Conservation (phyloP, 129 eudicot genomes). For the Lactuca sativa region DNA sequence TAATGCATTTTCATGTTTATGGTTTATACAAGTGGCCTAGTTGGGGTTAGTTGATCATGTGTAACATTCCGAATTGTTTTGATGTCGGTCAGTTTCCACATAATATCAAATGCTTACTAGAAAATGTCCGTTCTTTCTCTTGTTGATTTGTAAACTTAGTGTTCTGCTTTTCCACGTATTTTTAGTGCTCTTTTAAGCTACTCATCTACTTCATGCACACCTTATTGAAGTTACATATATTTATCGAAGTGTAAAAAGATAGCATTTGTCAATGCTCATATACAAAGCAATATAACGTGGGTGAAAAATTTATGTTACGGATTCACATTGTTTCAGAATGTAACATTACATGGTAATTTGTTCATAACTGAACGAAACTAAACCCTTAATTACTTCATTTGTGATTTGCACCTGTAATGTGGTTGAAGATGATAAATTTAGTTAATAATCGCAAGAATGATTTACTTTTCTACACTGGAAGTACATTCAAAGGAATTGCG, state of each 20-base stretch:
- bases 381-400: not conserved
- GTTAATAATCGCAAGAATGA: not conserved
- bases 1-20: not conserved
- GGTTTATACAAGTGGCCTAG: slow-evolving; percentile 1
- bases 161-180: not conserved
- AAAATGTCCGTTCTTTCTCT: not conserved
- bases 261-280: not conserved
- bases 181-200: not conserved
- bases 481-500: not conserved
- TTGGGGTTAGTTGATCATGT: not conserved
- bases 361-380: not conserved
- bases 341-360: not conserved
- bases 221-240: not conserved
- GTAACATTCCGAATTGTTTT: not conserved
- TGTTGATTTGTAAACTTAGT: not conserved
- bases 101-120: too few relatives aligned
- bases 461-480: not conserved
- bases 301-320: too few relatives aligned
- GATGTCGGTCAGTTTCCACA: not conserved
- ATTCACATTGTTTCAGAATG: too few relatives aligned
- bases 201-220: not conserved
- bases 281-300: not conserved
- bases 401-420: not conserved
- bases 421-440: not conserved
- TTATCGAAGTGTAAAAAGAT: too few relatives aligned